phyloP scores from a whole-genome alignment of 495 filamentous ascomycete species.

The Aspergillus affinis region DNA sequence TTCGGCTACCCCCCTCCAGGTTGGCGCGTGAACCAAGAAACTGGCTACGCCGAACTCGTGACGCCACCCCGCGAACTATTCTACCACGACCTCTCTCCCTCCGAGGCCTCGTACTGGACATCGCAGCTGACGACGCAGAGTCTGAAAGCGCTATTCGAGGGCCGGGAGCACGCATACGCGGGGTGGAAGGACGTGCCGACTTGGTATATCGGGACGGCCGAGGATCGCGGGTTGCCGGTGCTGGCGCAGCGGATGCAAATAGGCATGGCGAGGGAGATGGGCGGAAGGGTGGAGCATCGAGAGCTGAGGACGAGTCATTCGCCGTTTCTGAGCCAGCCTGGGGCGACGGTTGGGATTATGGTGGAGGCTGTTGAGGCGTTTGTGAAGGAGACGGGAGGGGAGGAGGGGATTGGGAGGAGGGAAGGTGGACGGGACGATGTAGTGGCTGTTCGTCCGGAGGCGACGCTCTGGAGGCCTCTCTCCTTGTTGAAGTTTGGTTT shows the following conservation, averaged over 20 bases:
- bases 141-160: slow-evolving; percentile 33
- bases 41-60: slow-evolving; percentile 30
- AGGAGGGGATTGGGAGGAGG: neutral
- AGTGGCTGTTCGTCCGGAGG: slow-evolving; percentile 9
- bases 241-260: slow-evolving; percentile 33
- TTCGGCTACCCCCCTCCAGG: slow-evolving; percentile 27
- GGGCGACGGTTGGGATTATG: slow-evolving; percentile 26
- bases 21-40: slow-evolving; percentile 25
- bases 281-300: slow-evolving; percentile 24
- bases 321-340: slow-evolving; percentile 34
- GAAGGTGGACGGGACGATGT: neutral
- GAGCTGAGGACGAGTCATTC: slow-evolving; percentile 37
- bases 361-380: slow-evolving; percentile 28
- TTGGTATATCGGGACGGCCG: slow-evolving; percentile 35
- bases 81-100: slow-evolving; percentile 33
- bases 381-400: slow-evolving; percentile 6
- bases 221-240: slow-evolving; percentile 35
- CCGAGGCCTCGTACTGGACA: slow-evolving; percentile 25
- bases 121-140: slow-evolving; percentile 31
- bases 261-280: slow-evolving; percentile 32
- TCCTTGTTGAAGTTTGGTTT: slow-evolving; percentile 20
- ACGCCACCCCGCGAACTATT: slow-evolving; percentile 29
- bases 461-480: slow-evolving; percentile 5
- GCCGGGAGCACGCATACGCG: slow-evolving; percentile 30
- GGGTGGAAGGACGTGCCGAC: slow-evolving; percentile 31